Evolutionary conservation across 352 stramenopile genomes (phyloP).

Genomic region (Globisporangium spinosum): DNA sequence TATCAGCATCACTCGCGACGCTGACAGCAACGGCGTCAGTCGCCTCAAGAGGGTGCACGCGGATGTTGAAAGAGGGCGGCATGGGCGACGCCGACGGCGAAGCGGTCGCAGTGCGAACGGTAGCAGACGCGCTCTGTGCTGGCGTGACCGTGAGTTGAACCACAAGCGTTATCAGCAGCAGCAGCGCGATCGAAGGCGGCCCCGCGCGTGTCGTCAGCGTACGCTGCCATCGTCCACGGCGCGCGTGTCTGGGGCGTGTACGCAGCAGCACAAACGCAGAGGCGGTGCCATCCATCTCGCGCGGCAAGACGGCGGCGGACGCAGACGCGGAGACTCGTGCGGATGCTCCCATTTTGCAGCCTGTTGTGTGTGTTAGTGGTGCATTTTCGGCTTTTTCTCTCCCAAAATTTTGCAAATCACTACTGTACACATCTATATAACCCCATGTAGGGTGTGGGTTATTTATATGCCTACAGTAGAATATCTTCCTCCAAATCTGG

Average conservation of each 20-base stretch:
- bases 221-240: not conserved
- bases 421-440: no score
- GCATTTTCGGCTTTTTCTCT: slow-evolving; percentile 6
- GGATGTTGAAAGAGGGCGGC: not conserved
- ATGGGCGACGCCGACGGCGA: not conserved
- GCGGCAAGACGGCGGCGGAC: not conserved
- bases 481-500: no score
- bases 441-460: no score
- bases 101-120: not conserved
- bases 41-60: not conserved
- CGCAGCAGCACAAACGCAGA: not conserved
- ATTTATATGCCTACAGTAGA: no score
- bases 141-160: not conserved
- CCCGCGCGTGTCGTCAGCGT: not conserved
- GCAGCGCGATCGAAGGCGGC: not conserved
- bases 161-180: not conserved
- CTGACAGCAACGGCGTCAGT: not conserved
- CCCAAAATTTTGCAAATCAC: not conserved
- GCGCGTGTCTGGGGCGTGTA: no score
- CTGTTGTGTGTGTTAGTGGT: not conserved
- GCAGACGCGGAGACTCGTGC: not conserved
- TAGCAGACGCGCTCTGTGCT: not conserved
- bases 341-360: not conserved
- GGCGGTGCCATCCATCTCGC: not conserved
- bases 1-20: not conserved